Base-by-base conservation (phyloP, 305 asterid species). In the Solanum chacoense region DNA sequence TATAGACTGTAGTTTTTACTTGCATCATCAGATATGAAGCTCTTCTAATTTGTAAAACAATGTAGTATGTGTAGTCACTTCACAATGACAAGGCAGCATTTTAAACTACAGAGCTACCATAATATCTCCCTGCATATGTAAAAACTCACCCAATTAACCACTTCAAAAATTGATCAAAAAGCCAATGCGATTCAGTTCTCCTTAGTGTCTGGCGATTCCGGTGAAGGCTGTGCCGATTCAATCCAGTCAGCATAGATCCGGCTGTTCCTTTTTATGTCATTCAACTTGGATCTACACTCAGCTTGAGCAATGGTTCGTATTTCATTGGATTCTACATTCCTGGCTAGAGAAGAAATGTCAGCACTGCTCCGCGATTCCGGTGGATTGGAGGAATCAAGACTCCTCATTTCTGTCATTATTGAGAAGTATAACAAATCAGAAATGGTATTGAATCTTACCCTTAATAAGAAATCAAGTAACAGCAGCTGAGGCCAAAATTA, bases 211-310 rank as follows among this genome's bases (percentile, higher is more conserved):
- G 88, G 88, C 20, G 73, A 76, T 55, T n/a, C 77, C 75, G 13
- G 13, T 63, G 55, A 18, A 87, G 69, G 71, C 71, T 67, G 76
- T 5, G 32, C 10, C 26, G 4, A 74, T 20, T 91, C 92, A 16
- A 92, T 88, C 97, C 98, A 92, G 91, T 94, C 98, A 67, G 90
- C 98, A 73, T 95, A 94, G 85, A 94, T 84, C 32, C 59, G 75
- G 80, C 92, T 90, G 79, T 89, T 91, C 92, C 89, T 90, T 87
- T 87, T 75, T 32, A 90, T 34, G 65, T 89, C 87, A 26, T 24
- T 20, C 93, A 92, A 89, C 84, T 89, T 85, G 90, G 59, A 36
- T 75, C 87, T 88, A 72, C 88, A 87, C 91, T 85, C 26, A 45
- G 74, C 35, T 73, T 80, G 88, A 88, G 59, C 59, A 88, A 36